Evolutionary conservation across 2,329 filamentous ascomycete species (phyloP), one percentile per base, ranked within the genome.

Genomic region (Scedosporium minutisporum): DNA sequence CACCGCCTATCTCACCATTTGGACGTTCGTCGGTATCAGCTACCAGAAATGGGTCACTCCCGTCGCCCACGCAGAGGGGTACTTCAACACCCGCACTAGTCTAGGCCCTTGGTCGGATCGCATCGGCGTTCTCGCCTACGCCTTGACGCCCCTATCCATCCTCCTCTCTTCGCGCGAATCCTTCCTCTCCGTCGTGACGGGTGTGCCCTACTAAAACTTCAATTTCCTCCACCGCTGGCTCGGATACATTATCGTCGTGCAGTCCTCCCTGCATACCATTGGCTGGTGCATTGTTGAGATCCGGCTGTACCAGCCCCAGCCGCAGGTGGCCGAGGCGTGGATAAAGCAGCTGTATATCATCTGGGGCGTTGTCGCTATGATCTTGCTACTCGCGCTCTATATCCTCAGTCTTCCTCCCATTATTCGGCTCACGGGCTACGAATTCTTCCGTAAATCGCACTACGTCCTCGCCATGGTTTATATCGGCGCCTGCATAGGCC

Each of bases 171-270:
- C 79, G 63, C 81, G 89, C 48, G 89, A 92, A 70, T 89, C 86
- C 0, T 76, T 91, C 1, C 79, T 92, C 3, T 88, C 85, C 0
- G 71, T 89, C 14, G 72, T 90, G 58, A 92, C 88, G 0, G 89
- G 89, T 1, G 78, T 92, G 0, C 88, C 89, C 0, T 90, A 91
- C 68, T 88, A 91, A 67, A 84, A 82, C 68, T 91, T 92, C 79
- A 87, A 89, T 72, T 92, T 92, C 69, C 75, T 92, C 21, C 89
- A 91, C 71, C 85, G 88, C 38, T 92, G 89, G 89, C 76, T 87
- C 0, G 89, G 89, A 6, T 87, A 88, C 65, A 79, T 92, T 68
- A 90, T 93, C 65, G 82, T 90, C 62, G 70, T 84, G 0, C 89
- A 92, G 70, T 82, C 84, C 2, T 74, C 79, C 9, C 72, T 92